phyloP scores from a whole-genome alignment of 768 basidiomycete genomes.

The Lentinus brumalis region DNA sequence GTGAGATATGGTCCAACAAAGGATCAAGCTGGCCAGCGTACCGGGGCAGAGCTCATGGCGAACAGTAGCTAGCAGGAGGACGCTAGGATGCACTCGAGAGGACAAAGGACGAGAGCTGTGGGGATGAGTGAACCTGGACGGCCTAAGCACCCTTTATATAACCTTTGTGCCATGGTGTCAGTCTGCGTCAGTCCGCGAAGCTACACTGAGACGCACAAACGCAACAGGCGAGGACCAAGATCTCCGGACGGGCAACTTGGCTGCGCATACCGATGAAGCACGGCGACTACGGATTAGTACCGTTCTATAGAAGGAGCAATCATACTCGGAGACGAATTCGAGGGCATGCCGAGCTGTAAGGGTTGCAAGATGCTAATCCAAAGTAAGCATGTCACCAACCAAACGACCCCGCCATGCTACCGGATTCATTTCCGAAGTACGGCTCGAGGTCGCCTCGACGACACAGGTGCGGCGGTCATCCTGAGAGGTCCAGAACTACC shows the following conservation, averaged over 20 bases:
- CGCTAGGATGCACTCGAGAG: background rate
- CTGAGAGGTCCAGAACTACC: background rate
- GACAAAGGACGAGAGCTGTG: slow-evolving; percentile 5
- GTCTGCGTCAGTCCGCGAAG: slow-evolving; percentile 16
- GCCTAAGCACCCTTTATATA: background rate
- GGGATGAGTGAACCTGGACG: background rate
- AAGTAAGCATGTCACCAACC: background rate
- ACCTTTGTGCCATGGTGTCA: background rate
- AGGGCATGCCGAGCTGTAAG: slow-evolving; percentile 8
- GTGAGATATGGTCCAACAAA: background rate
- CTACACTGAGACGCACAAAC: slow-evolving; percentile 3
- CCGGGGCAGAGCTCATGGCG: slow-evolving; percentile 18
- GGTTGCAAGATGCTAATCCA: slow-evolving; percentile 6
- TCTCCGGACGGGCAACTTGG: slow-evolving; percentile 10
- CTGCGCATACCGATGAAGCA: slow-evolving; percentile 13
- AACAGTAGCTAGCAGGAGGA: background rate
- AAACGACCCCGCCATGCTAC: slow-evolving; percentile 1
- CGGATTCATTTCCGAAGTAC: slow-evolving; percentile 14
- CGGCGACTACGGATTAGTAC: slow-evolving; percentile 11
- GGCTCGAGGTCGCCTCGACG: background rate
- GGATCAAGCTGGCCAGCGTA: background rate
- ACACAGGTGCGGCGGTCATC: background rate
- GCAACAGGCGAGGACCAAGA: slow-evolving; percentile 10
- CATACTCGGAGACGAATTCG: slow-evolving; percentile 11
- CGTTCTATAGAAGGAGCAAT: slow-evolving; percentile 10